Evolutionary conservation across 345 rosid genomes (phyloP), one percentile per base, ranked within the genome.

Genomic region (Brassica cretica): DNA sequence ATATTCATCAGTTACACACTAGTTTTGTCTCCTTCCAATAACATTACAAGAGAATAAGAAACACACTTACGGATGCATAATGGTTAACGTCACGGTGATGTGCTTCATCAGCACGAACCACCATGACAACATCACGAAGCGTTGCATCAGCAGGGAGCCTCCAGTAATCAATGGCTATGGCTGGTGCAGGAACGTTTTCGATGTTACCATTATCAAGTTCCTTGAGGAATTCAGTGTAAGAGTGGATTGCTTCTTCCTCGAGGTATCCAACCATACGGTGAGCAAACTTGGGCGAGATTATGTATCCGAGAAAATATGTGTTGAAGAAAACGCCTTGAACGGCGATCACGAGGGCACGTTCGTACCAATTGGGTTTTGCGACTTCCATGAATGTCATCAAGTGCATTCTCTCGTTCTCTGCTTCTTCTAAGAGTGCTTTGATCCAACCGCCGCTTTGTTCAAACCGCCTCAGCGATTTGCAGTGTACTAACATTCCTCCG

Each of bases 351-450:
- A 91, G 87, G 0, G 91, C 94, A 2, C 94, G 79, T 66, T 88
- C 91, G 64, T 91, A 91, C 94, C 93, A 88, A 6, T 71, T 84
- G 0, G 95, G 97, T 71, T 88, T 62, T 0, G 91, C 77, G 0
- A 92, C 90, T 83, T 92, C 95, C 91, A 92, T 92, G 88, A 92
- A 92, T 8, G 95, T 92, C 97, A 92, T 92, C 3, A 90, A 82
- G 55, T 92, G 97, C 97, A 92, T 92, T 6, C 97, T 86, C 71
- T 90, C 95, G 60, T 91, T 88, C 90, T 91, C 97, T 0, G 97
- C 93, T 76, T 91, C 97, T 72, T 89, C 97, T 3, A 91, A 83
- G 14, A 91, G 70, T 19, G 91, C 87, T 71, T 85, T 88, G 81
- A 89, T 91, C 94, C 94, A 91, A 2, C 94, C 97, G 0, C 97